phyloP scores from a whole-genome alignment of 495 filamentous ascomycete species.

The Apiosordaria backusii region DNA sequence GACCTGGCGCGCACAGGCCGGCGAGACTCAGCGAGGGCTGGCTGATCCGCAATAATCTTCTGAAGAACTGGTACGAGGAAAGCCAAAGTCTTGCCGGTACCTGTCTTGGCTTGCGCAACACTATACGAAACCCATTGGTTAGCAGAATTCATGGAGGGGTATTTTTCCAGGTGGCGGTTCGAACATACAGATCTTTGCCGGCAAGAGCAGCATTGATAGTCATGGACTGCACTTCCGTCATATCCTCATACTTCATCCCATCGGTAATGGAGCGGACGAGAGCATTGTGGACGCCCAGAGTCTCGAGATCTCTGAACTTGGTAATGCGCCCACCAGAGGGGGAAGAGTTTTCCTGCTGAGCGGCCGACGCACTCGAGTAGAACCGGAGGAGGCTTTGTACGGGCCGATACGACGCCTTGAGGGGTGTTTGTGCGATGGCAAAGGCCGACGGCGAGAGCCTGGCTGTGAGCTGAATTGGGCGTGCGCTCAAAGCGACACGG shows the following conservation, averaged over 20 bases:
- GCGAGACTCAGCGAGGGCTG: constrained; percentile 39
- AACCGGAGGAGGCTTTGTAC: constrained; percentile 28
- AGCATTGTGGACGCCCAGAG: constrained; percentile 56
- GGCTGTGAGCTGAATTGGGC: constrained; percentile 27
- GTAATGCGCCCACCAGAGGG: constrained; percentile 45
- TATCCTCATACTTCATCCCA: constrained; percentile 71
- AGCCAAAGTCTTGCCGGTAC: constrained; percentile 83
- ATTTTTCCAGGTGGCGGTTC: not conserved
- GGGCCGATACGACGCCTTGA: constrained; percentile 19
- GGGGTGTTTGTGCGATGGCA: constrained; percentile 19
- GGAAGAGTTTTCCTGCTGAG: constrained; percentile 16
- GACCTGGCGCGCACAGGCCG: constrained; percentile 35
- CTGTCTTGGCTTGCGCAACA: constrained; percentile 83
- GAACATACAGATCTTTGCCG: constrained; percentile 76
- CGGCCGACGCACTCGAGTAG: constrained; percentile 39
- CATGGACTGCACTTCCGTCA: constrained; percentile 88
- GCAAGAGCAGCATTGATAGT: constrained; percentile 75
- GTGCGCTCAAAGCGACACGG: constrained; percentile 25
- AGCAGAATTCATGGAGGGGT: not conserved
- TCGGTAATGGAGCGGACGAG: constrained; percentile 67
- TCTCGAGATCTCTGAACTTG: constrained; percentile 65
- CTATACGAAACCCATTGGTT: constrained; percentile 42
- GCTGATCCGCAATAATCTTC: constrained; percentile 60
- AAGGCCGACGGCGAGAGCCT: constrained; percentile 20
- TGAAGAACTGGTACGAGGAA: constrained; percentile 77